Conservation (phyloP, 2,329 filamentous ascomycete genomes). For the Calonectria crousiana region DNA sequence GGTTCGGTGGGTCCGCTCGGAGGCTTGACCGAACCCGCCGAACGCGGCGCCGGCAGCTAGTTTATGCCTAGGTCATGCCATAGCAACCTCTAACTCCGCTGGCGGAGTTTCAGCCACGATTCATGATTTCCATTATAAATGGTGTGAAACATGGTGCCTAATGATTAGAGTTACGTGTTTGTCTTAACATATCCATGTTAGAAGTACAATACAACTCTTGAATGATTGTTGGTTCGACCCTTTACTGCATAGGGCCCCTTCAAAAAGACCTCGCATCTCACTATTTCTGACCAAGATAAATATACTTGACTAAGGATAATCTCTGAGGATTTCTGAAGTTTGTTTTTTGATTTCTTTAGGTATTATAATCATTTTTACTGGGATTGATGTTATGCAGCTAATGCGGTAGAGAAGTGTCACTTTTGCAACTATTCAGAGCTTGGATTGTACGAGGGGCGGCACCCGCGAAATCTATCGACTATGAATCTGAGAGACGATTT, state of each 20-base stretch:
- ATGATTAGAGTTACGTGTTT: neutral
- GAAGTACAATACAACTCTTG: neutral
- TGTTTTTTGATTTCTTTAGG: no score
- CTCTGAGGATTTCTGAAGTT: no score
- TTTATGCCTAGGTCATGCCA: neutral
- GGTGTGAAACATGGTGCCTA: neutral
- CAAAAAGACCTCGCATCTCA: no score
- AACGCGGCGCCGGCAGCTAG: constrained; percentile 34
- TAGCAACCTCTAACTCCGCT: constrained; percentile 1
- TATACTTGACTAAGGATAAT: no score
- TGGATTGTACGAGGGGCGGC: no score
- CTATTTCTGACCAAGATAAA: no score
- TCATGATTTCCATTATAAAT: neutral
- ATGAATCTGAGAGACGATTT: neutral
- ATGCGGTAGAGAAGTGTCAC: no score
- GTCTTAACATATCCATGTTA: neutral
- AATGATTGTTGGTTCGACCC: no score
- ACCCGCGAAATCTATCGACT: neutral
- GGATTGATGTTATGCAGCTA: no score
- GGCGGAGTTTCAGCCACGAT: neutral
- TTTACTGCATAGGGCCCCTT: no score
- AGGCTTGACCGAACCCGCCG: constrained; percentile 42
- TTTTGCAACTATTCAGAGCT: no score
- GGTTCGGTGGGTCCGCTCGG: constrained; percentile 27
- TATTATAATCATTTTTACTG: no score